Base-by-base conservation (phyloP, 306 rosid species). In the Bauhinia variegata region DNA sequence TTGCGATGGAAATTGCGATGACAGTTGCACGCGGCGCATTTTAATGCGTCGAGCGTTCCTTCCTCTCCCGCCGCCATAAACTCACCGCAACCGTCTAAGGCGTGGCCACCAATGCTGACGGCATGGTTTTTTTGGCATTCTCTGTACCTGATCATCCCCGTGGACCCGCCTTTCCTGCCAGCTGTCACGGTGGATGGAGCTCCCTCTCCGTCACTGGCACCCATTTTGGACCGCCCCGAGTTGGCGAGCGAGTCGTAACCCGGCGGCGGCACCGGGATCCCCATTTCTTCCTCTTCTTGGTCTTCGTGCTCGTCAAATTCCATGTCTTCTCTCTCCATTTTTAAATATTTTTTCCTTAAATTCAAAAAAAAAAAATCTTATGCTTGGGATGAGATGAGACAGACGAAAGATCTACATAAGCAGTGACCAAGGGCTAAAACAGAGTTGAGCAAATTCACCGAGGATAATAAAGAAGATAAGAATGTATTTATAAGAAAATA, bases 1-100 rank as follows among this genome's bases (percentile, higher is more conserved):
- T 85, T 87, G 32, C 95, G 89, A 79, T 91, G 97, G 63, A 91
- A 91, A 49, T 89, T 91, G 17, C 97, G 95, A 85, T 91, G 97
- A 46, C 97, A 91, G 83, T 73, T 78, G 60, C 97, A 91, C 17
- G 97, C 96, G 46, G 96, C 97, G 78, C 97, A 91, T 67, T 78
- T 85, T 6, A 89, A 87, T 8, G 87, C 91, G 68, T 91, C 96
- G 1, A 91, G 72, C 4, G 90, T 75, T 1, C 96, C 96, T 57
- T 85, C 95, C 5, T 76, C 92, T 0, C 97, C 97, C 0, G 92
- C 89, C 0, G 95, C 83, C 38, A 88, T 43, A 62, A 91, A 91
- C 88, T 88, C 96, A 23, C 97, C 69, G 60, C 97, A 91, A 0
- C 96, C 97, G 53, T 91, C 97, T 4, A 91, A 80, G 30, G 96